Evolutionary conservation across 164 flowering plant species (phyloP), one percentile per base, ranked within the genome.

Genomic region (Chimonanthus praecox): DNA sequence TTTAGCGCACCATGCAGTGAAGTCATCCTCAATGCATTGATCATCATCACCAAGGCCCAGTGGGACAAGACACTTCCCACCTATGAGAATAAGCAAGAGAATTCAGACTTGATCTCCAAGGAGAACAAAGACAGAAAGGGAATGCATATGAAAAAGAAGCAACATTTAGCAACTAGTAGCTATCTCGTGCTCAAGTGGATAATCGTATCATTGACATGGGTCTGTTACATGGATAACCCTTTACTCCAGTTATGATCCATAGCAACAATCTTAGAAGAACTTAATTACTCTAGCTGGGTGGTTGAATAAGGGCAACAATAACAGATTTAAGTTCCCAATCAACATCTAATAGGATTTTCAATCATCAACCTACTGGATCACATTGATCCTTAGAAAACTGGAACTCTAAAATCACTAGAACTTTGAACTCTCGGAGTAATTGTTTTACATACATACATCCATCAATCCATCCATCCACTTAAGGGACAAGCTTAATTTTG

Each of bases 41-140:
- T 94, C 98, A 86, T 94, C 98, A 82, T 94, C 97, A 43, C 99
- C 97, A 62, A 93, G 88, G 81, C 99, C 99, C 64, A 93, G 90
- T 2, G 88, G 86, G 15, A 88, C 89, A 76, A 95, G 85, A 49
- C 94, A 92, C 81, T 92, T 85, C 4, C 81, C 98, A 81, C 99
- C 99, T 95, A 82, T 47, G 79, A 67, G 71, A 58, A 68, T 15
- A 46, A 68, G 48, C 16, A n/a, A 54, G 60, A 54, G 16, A 54
- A 54, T n/a, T 54, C 11, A 4, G 16, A n/a, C 16, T 54, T 54
- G 16, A 54, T 54, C 11, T 13, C 60, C n/a, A 54, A 54, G 60
- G 60, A 50, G 7, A 21, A 6, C 11, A 33, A 45, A 63, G 7
- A 44, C 7, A 49, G 49, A 21, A 50, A 18, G 2, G 63, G 3